Percentiles rank a stretch among this genome's conserved stretches.
Evolutionary conservation across 2,329 filamentous ascomycete species (phyloP).

Genomic region (Metarhizium brunneum): DNA sequence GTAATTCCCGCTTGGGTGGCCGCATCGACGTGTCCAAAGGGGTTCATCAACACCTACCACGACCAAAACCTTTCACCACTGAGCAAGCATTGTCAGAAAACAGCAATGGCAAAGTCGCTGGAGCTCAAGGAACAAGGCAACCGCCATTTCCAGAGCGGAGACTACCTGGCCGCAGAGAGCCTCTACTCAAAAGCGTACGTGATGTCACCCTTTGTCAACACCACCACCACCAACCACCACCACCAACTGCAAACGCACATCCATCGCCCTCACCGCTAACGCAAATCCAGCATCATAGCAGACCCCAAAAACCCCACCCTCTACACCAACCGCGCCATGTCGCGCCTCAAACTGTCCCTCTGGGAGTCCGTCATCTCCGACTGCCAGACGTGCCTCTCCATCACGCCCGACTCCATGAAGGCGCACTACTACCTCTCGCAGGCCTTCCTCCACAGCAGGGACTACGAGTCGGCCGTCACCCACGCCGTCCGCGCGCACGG

Average conservation of each 20-base stretch:
- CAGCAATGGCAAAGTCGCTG: conserved; percentile 24
- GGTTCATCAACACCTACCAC: background rate
- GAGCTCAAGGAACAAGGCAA: conserved; percentile 52
- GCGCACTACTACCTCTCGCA: conserved; percentile 76
- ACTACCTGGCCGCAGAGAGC: conserved; percentile 57
- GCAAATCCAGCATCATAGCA: conserved; percentile 54
- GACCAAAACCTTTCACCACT: background rate
- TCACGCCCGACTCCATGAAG: conserved; percentile 62
- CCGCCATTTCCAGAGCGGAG: conserved; percentile 52
- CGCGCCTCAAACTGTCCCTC: conserved; percentile 62
- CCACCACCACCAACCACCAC: background rate
- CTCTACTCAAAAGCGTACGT: conserved; percentile 64
- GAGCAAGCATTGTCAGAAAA: background rate
- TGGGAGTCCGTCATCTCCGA: conserved; percentile 72
- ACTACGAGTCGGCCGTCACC: conserved; percentile 60
- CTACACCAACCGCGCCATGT: conserved; percentile 85
- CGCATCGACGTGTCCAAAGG: no score
- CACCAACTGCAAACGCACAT: no score
- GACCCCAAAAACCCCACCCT: conserved; percentile 69
- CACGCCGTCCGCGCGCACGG: conserved; percentile 66
- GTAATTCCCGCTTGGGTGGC: no score
- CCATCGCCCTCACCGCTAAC: no score
- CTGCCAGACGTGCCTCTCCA: conserved; percentile 63
- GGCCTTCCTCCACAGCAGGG: conserved; percentile 61
- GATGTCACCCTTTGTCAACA: conserved; percentile 5